Conservation (phyloP, 345 rosid genomes). For the Passiflora organensis region DNA sequence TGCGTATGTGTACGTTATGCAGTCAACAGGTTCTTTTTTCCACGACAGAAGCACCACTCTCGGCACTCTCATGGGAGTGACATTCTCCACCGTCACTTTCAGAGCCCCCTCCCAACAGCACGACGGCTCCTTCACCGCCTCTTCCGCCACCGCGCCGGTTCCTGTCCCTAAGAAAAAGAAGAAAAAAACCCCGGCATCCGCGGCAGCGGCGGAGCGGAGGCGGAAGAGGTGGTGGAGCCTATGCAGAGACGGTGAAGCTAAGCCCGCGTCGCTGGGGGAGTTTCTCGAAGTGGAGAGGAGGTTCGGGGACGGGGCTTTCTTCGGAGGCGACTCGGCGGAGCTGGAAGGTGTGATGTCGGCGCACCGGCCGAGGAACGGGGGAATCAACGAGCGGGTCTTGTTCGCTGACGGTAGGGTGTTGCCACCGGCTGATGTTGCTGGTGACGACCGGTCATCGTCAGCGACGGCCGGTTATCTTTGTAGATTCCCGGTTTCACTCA, state of each 20-base stretch:
- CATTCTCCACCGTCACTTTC: constrained; percentile 60
- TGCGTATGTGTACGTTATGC: constrained; percentile 2
- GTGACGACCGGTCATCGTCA: constrained; percentile 25
- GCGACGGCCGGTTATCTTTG: constrained; percentile 42
- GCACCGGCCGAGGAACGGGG: constrained; percentile 27
- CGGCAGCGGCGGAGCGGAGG: constrained; percentile 33
- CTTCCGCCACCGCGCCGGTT: constrained; percentile 3
- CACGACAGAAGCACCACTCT: constrained; percentile 92
- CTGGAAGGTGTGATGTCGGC: constrained; percentile 42
- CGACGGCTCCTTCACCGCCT: constrained; percentile 18
- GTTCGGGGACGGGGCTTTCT: constrained; percentile 61
- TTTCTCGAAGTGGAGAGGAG: constrained; percentile 87
- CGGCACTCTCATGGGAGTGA: constrained; percentile 90
- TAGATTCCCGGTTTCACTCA: constrained; percentile 65
- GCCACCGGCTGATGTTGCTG: constrained; percentile 48
- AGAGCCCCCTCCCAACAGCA: constrained; percentile 54
- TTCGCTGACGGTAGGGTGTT: constrained; percentile 81
- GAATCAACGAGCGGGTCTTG: constrained; percentile 35
- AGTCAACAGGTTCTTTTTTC: constrained; percentile 96
- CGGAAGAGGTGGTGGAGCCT: constrained; percentile 80
- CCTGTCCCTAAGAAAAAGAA: constrained; percentile 16
- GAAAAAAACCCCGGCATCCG: constrained; percentile 18
- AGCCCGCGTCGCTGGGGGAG: constrained; percentile 78
- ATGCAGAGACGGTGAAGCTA: constrained; percentile 58
- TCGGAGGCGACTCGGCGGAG: constrained; percentile 45